phyloP scores from a whole-genome alignment of 768 basidiomycete species.

The Leccinum rimulosum region DNA sequence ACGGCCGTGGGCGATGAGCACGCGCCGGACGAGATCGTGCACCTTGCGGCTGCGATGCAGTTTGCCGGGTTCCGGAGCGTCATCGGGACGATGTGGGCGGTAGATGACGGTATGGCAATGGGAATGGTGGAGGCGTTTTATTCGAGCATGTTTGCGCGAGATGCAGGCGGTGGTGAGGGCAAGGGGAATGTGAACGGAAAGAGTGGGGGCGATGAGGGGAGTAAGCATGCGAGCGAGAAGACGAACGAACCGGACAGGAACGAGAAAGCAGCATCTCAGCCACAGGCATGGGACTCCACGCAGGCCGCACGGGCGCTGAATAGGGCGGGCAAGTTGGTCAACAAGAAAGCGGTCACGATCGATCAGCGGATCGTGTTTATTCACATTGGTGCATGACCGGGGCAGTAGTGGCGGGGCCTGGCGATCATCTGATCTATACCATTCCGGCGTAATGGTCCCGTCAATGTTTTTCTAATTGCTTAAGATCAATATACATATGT shows the following conservation, averaged over 20 bases:
- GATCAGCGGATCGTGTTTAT: conserved; percentile 29
- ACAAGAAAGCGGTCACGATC: conserved; percentile 19
- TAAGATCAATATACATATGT: too few relatives aligned
- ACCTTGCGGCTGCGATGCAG: conserved; percentile 36
- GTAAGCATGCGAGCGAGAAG: background rate
- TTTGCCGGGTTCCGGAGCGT: conserved; percentile 36
- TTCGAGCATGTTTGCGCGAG: conserved; percentile 10
- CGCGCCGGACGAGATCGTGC: conserved; percentile 33
- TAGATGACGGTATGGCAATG: conserved; percentile 24
- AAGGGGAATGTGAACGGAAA: background rate
- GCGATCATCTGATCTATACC: too few relatives aligned
- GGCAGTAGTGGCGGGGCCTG: too few relatives aligned
- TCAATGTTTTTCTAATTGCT: too few relatives aligned
- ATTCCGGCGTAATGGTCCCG: too few relatives aligned
- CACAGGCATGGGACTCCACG: conserved; percentile 9
- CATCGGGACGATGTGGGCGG: conserved; percentile 36
- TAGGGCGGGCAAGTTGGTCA: conserved; percentile 20
- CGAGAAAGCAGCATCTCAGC: background rate
- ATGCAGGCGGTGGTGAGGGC: background rate
- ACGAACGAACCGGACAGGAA: background rate
- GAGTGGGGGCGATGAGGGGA: background rate
- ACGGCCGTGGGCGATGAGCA: conserved; percentile 23
- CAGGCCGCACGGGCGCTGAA: conserved; percentile 21
- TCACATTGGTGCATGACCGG: conserved; percentile 19
- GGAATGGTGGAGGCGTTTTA: conserved; percentile 26